phyloP scores from a whole-genome alignment of 164 flowering plant species.

The Dillenia suffruticosa region DNA sequence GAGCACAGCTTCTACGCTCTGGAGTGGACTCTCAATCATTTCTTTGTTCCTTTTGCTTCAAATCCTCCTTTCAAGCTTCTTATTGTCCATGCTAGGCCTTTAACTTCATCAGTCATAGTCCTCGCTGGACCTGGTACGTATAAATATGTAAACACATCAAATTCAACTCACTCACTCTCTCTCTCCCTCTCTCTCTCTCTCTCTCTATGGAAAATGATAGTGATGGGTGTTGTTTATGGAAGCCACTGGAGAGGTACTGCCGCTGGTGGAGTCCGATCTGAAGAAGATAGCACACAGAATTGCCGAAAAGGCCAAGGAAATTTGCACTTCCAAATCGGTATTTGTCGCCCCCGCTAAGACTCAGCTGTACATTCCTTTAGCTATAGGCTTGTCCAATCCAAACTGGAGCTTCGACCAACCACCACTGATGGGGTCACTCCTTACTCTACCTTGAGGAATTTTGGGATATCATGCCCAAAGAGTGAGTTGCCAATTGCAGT shows the following conservation, averaged over 20 bases:
- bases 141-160: neutral
- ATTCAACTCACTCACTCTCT: neutral
- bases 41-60: conserved; percentile 39
- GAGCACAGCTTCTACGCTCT: conserved; percentile 66
- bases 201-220: neutral
- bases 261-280: conserved; percentile 23
- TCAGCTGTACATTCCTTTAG: too few species aligned
- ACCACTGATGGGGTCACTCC: too few species aligned
- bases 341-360: neutral
- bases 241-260: conserved; percentile 26
- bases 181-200: neutral
- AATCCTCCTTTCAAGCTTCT: conserved; percentile 55
- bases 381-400: too few species aligned
- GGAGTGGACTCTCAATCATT: conserved; percentile 70
- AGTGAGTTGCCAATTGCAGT: too few species aligned
- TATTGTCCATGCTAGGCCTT: conserved; percentile 67
- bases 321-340: conserved; percentile 27
- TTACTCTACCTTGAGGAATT: too few species aligned
- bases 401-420: too few species aligned
- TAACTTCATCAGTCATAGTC: conserved; percentile 43
- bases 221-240: neutral
- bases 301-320: conserved; percentile 21
- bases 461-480: too few species aligned
- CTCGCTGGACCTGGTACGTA: conserved; percentile 68
- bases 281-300: conserved; percentile 26